Percentiles rank a stretch among this genome's conserved stretches.
These are phyloP conservation scores for Phytopythium delawarense DNA, from an alignment of 352 stramenopile genomes.

Conservation along the genomic window DNA sequence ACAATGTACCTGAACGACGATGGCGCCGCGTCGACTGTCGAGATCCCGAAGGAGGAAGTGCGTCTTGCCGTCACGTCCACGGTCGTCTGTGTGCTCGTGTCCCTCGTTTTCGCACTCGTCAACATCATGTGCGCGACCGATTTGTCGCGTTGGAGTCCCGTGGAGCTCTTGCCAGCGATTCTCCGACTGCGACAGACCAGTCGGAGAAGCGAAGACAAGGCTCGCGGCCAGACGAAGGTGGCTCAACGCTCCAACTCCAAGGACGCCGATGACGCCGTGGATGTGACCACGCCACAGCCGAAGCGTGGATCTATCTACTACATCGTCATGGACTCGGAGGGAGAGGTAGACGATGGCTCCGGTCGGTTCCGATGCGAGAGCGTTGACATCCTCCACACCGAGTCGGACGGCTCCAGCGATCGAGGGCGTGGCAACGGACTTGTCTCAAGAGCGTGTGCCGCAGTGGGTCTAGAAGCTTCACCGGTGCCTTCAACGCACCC, in stretches of 20 bases:
- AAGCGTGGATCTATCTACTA: conserved; percentile 10
- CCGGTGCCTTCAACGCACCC: not conserved
- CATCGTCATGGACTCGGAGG: conserved; percentile 11
- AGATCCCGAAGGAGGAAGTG: conserved; percentile 26
- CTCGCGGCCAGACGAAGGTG: not conserved
- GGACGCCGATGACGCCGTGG: not conserved
- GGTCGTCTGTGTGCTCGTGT: conserved; percentile 8
- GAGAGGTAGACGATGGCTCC: not conserved
- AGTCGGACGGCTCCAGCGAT: not conserved
- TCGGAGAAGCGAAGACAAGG: not conserved
- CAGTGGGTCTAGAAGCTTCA: not conserved
- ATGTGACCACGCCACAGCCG: not conserved
- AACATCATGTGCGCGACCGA: conserved; percentile 17
- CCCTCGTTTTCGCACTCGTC: conserved; percentile 17
- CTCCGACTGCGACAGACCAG: not conserved
- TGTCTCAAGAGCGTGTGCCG: not conserved
- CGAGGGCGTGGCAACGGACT: conserved; percentile 1
- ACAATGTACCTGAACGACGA: conserved; percentile 31
- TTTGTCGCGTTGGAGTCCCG: conserved; percentile 26
- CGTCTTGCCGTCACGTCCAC: conserved; percentile 15
- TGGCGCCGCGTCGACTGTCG: conserved; percentile 18
- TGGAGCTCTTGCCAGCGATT: conserved; percentile 5
- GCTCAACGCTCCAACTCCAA: not conserved
- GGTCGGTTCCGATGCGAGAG: not conserved
- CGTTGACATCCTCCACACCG: not conserved